These are phyloP conservation scores for Mortierella sp. DNA, from an alignment of 371 early-diverging fungal genomes.

Conservation along the genomic window DNA sequence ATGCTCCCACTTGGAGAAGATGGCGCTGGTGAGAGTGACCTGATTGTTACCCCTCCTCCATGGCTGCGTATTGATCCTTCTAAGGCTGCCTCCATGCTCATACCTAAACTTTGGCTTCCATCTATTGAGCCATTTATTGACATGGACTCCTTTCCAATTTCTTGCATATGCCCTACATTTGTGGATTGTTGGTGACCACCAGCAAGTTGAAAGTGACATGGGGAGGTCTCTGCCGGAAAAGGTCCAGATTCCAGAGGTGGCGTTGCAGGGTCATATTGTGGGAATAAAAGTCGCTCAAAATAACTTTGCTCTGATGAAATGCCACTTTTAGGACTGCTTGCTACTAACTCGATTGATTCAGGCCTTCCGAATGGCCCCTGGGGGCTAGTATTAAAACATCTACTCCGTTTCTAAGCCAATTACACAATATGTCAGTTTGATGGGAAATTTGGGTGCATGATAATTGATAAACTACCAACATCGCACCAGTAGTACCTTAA, in stretches of 20 bases:
- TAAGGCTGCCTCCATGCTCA: constrained; percentile 11
- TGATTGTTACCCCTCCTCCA: constrained; percentile 11
- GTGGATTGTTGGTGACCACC: neutral
- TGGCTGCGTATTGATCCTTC: neutral
- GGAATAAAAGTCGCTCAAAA: constrained; percentile 12
- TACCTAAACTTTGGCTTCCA: neutral
- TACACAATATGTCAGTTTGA: neutral
- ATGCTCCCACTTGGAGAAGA: constrained; percentile 28
- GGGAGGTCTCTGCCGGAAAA: neutral
- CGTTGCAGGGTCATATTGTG: constrained; percentile 28
- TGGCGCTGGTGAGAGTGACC: constrained; percentile 35
- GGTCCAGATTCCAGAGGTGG: constrained; percentile 28
- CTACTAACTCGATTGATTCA: constrained; percentile 8
- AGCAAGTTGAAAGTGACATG: neutral
- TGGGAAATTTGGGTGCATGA: neutral
- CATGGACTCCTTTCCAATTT: neutral
- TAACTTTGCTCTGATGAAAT: constrained; percentile 4
- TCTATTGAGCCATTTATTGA: neutral
- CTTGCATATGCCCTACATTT: neutral
- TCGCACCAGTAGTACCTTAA: constrained; percentile 6
- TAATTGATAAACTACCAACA: neutral
- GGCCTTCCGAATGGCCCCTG: constrained; percentile 19
- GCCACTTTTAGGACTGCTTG: constrained; percentile 3
- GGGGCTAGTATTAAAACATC: neutral
- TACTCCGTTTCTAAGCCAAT: constrained; percentile 22